These are phyloP conservation scores for Mortierella alpina DNA, from an alignment of 192 early-diverging fungal genomes.

Conservation along the genomic window DNA sequence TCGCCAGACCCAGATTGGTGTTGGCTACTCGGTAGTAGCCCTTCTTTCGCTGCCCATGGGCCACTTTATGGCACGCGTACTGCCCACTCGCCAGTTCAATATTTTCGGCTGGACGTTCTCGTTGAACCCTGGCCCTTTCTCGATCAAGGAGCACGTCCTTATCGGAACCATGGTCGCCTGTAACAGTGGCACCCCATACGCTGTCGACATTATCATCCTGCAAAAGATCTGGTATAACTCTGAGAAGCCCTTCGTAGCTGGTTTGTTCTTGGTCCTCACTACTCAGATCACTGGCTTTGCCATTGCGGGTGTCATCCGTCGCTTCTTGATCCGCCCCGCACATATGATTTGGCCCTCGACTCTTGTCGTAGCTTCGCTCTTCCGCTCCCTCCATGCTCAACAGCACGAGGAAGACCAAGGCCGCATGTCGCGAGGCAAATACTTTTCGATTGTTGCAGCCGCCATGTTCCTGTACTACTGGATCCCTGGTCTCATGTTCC, in stretches of 20 bases:
- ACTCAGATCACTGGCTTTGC: slow-evolving; percentile 71
- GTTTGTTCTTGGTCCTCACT: slow-evolving; percentile 56
- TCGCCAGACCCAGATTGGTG: slow-evolving; percentile 54
- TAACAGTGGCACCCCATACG: slow-evolving; percentile 53
- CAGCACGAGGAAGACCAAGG: slow-evolving; percentile 20
- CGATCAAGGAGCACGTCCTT: slow-evolving; percentile 68
- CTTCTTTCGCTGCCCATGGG: slow-evolving; percentile 61
- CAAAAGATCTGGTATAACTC: slow-evolving; percentile 55
- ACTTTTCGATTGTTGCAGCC: slow-evolving; percentile 64
- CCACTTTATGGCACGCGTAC: slow-evolving; percentile 55
- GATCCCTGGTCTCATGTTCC: slow-evolving; percentile 65
- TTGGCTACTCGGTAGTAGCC: slow-evolving; percentile 60
- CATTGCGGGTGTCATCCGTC: slow-evolving; percentile 64
- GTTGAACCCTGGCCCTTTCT: slow-evolving; percentile 72
- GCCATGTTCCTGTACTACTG: slow-evolving; percentile 67
- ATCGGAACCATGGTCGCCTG: slow-evolving; percentile 52
- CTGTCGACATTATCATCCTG: slow-evolving; percentile 56
- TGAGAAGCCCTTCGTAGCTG: slow-evolving; percentile 46
- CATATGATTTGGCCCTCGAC: slow-evolving; percentile 74
- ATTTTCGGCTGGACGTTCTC: slow-evolving; percentile 54
- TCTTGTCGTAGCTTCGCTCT: slow-evolving; percentile 73
- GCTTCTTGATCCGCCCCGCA: slow-evolving; percentile 69
- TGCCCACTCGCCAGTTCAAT: slow-evolving; percentile 59
- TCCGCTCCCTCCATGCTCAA: slow-evolving; percentile 74
- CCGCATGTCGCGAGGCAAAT: slow-evolving; percentile 58